Evolutionary conservation across 257 asterid species (phyloP).

Genomic region (Cynanchum wilfordii): DNA sequence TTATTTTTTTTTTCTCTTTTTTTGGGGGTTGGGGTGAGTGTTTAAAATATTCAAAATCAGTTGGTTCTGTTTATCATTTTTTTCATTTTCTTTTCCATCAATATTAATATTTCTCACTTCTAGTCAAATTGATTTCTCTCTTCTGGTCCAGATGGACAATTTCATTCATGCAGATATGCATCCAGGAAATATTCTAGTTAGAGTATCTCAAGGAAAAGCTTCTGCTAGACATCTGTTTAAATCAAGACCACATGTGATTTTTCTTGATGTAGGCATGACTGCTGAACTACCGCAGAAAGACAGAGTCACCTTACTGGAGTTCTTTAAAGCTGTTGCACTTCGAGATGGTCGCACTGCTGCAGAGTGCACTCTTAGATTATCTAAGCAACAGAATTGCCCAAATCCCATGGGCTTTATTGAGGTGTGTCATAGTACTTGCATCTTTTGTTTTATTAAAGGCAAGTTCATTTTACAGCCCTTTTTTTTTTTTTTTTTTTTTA

Average conservation of each 20-base stretch:
- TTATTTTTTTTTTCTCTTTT: neutral
- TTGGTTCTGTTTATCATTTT: neutral
- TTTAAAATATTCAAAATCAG: neutral
- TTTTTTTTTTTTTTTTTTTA: too few species aligned
- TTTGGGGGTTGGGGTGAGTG: neutral
- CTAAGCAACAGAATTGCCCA: conserved; percentile 81
- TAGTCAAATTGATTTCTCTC: conserved; percentile 7
- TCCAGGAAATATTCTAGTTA: conserved; percentile 94
- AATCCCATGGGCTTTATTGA: conserved; percentile 64
- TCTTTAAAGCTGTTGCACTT: conserved; percentile 89
- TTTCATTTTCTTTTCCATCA: conserved; percentile 2
- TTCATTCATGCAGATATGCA: conserved; percentile 96
- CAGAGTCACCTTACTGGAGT: conserved; percentile 55
- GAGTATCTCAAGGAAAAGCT: conserved; percentile 35
- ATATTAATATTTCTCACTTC: neutral
- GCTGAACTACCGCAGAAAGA: conserved; percentile 88
- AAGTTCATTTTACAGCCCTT: too few species aligned
- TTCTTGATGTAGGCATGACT: conserved; percentile 96
- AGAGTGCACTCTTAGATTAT: conserved; percentile 70
- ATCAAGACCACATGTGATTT: conserved; percentile 70
- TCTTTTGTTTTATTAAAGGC: neutral
- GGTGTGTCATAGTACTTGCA: conserved; percentile 38
- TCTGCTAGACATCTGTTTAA: conserved; percentile 52
- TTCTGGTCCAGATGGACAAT: conserved; percentile 66
- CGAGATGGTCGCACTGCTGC: conserved; percentile 86